Conservation (phyloP, 139 green algal genomes). For the Micractinium conductrix region DNA sequence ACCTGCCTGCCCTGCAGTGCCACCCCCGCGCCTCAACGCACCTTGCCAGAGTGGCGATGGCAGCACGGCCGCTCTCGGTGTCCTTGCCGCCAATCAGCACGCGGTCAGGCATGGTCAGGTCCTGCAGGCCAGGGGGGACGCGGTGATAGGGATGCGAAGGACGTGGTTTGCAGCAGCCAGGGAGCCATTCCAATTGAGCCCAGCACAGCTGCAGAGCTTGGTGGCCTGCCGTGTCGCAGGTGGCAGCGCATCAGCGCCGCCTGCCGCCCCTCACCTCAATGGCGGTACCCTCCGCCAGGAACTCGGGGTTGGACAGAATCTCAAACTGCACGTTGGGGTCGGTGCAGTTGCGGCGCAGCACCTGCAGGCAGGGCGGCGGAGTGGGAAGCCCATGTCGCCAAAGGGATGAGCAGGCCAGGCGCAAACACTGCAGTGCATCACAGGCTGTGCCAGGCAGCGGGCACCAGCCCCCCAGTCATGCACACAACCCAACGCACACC, state of each 20-base stretch:
- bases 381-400: not conserved
- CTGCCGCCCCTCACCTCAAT: conserved; percentile 77
- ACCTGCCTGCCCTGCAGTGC: too few relatives aligned
- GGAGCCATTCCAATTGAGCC: too few relatives aligned
- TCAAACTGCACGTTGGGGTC: conserved; percentile 88
- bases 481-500: not conserved
- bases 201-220: too few relatives aligned
- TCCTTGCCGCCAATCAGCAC: conserved; percentile 87
- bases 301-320: conserved; percentile 96
- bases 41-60: conserved; percentile 73
- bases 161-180: not conserved
- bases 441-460: not conserved
- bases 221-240: too few relatives aligned
- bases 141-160: too few relatives aligned
- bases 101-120: conserved; percentile 51
- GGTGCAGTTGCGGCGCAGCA: conserved; percentile 82
- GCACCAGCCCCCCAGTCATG: not conserved
- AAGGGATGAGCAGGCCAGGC: too few relatives aligned
- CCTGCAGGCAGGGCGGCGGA: conserved; percentile 50
- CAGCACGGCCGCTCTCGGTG: conserved; percentile 76
- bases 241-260: not conserved
- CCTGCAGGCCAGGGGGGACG: not conserved
- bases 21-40: too few relatives aligned
- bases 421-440: not conserved
- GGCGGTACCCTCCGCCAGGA: conserved; percentile 92